Evolutionary conservation across 2,329 filamentous ascomycete genomes (phyloP), one percentile per base, ranked within the genome.

Genomic region (Colletotrichum musicola): DNA sequence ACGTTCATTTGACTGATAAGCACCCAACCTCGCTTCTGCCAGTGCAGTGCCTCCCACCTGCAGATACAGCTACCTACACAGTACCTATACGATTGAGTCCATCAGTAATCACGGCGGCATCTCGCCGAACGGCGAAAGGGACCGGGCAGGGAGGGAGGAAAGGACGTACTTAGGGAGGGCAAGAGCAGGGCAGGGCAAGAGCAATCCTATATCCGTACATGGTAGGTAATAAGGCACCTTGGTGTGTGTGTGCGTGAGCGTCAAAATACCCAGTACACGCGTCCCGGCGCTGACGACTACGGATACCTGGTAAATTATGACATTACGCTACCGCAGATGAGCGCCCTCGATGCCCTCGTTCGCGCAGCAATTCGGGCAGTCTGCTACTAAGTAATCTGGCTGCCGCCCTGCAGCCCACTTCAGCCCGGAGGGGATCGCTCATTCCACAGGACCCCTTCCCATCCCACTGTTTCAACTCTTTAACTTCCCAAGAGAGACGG

Each of bases 251-350:
- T 30, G 27, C 9, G 27, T 30, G 27, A 30, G 27, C 27, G 5
- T 30, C 7, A 30, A 30, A 9, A 25, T 25, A 25, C 22, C 7
- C 7, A 35, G 30, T 35, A 63, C 58, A 63, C 50, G 58, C 58
- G 50, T 54, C 30, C 58, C 42, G 38, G 44, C 44, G 18, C 50
- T 51, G 40, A 25, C 16, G 20, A 49, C 40, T 56, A 42, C 42
- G 20, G 50, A 50, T 47, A 38, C 51, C 20, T 27, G 42, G 51
- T 27, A 49, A 49, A 59, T 68, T 55, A 20, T 64, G 64, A 50
- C 47, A 68, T 50, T 64, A 51, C 65, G 25, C 53, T 68, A 56
- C 40, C 53, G 58, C 58, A 59, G 54, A 68, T 59, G 64, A 68
- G 47, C 25, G 27, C 46, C 50, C 40, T 35, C n/a, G 14, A 9